These are phyloP conservation scores for Petunia hybrid DNA, from an alignment of 305 asterid species.

Conservation along the genomic window DNA sequence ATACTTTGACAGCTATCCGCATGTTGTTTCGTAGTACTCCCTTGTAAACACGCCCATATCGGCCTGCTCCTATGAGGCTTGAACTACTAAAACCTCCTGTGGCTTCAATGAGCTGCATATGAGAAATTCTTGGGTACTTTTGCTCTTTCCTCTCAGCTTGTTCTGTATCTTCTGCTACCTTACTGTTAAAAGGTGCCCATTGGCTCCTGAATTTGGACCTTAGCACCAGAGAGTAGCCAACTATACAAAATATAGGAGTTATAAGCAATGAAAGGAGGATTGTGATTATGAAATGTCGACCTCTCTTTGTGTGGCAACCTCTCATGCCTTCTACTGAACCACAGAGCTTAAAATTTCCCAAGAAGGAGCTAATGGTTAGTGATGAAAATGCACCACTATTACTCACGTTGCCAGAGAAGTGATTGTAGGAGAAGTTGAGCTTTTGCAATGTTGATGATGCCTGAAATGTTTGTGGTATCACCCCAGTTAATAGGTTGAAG, in stretches of 20 bases:
- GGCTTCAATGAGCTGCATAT: constrained; percentile 68
- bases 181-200: constrained; percentile 40
- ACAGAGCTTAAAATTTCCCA: constrained; percentile 63
- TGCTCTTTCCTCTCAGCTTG: constrained; percentile 47
- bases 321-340: constrained; percentile 62
- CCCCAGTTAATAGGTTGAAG: constrained; percentile 59
- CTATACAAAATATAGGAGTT: constrained; percentile 65
- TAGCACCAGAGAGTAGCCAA: constrained; percentile 55
- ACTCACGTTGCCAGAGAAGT: constrained; percentile 58
- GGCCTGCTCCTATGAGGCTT: constrained; percentile 72
- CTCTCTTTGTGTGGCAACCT: constrained; percentile 48
- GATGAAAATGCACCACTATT: constrained; percentile 61
- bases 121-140: constrained; percentile 68
- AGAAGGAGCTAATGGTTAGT: constrained; percentile 53
- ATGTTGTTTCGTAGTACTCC: constrained; percentile 70
- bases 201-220: constrained; percentile 52
- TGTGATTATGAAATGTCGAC: constrained; percentile 60
- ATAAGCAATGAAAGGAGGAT: constrained; percentile 64
- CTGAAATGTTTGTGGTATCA: constrained; percentile 59
- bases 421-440: constrained; percentile 72
- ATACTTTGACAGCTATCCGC: constrained; percentile 62
- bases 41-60: constrained; percentile 74
- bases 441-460: constrained; percentile 55
- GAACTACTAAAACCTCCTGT: constrained; percentile 68
- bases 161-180: constrained; percentile 44